Percentiles rank a stretch among this genome's conserved stretches.
These are phyloP conservation scores for Botryotinia convoluta DNA, from an alignment of 2,329 filamentous ascomycete species.

Conservation along the genomic window DNA sequence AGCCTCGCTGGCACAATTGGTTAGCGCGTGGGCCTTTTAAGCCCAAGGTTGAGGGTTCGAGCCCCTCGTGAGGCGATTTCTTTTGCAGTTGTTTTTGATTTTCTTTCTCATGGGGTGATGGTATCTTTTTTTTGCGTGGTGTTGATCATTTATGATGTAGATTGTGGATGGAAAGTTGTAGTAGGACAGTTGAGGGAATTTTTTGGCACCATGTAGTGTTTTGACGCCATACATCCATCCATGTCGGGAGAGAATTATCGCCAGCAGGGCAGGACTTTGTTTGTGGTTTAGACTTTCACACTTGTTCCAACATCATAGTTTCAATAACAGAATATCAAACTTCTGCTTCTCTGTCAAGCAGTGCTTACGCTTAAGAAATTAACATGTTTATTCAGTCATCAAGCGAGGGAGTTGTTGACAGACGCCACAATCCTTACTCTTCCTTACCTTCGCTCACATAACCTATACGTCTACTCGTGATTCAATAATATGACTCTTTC, in stretches of 20 bases:
- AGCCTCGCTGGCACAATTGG: conserved; percentile 16
- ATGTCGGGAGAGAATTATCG: neutral
- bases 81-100: neutral
- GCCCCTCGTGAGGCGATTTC: neutral
- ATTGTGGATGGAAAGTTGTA: neutral
- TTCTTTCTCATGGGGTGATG: neutral
- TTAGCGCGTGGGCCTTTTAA: conserved; percentile 19
- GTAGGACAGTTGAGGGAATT: neutral
- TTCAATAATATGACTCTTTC: neutral
- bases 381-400: neutral
- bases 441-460: neutral
- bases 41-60: conserved; percentile 18
- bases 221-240: neutral
- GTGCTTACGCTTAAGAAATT: neutral
- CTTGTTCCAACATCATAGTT: neutral
- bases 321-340: neutral
- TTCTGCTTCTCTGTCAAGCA: neutral
- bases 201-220: neutral
- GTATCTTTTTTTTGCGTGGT: neutral
- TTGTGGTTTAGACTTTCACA: neutral
- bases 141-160: neutral
- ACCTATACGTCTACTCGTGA: neutral
- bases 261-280: neutral
- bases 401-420: neutral
- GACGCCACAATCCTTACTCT: neutral